Base-by-base conservation (phyloP, 2,329 filamentous ascomycete species). In the Didymella pinodella region DNA sequence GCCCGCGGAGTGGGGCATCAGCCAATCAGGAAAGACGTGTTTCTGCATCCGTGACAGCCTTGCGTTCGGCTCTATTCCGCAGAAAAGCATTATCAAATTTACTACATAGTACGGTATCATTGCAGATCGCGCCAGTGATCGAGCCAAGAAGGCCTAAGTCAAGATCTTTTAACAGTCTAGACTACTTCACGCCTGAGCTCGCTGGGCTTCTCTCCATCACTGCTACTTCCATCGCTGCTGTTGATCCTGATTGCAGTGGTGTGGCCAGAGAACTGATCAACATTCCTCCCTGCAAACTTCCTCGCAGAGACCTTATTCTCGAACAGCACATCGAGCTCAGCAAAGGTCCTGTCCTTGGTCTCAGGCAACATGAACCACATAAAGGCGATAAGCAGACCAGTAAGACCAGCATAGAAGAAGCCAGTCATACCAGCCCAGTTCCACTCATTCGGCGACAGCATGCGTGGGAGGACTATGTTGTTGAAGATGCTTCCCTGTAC, bases 321-420 rank as follows among this genome's bases (percentile, higher is more conserved):
- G 56, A 79, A 79, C 66, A 79, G 68, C 16, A 77, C 64, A 54
- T 79, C 76, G 20, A 79, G 62, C 63, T 79, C 77, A 26, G 76
- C 75, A 43, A 73, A 78, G 11, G 77, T 77, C 29, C 76, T 60
- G 0, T 70, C 71, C 48, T 69, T 71, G 8, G 75, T 78, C 63
- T 79, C 77, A 5, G 77, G 77, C 6, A 77, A 62, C 49, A 75
- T 66, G 38, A 77, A 71, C 79, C 92, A 95, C 14, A 94, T 78
- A 67, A 92, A 85, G 79, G 90, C 93, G 49, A 88, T 76, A 76
- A 91, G 90, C 7, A 65, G 54, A 22, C 48, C 48, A 74, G 90
- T 92, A 48, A 91, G 87, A 0, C 88, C 90, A n/a, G 86, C 88
- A 88, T 91, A 92, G 81, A 95, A 93, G 79, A 96, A 95, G 29